A percentile compares a stretch with the other conserved stretches of the same genome.
These are phyloP conservation scores for Penicillium sp. DNA, from an alignment of 2,329 filamentous ascomycete genomes.

Conservation along the genomic window DNA sequence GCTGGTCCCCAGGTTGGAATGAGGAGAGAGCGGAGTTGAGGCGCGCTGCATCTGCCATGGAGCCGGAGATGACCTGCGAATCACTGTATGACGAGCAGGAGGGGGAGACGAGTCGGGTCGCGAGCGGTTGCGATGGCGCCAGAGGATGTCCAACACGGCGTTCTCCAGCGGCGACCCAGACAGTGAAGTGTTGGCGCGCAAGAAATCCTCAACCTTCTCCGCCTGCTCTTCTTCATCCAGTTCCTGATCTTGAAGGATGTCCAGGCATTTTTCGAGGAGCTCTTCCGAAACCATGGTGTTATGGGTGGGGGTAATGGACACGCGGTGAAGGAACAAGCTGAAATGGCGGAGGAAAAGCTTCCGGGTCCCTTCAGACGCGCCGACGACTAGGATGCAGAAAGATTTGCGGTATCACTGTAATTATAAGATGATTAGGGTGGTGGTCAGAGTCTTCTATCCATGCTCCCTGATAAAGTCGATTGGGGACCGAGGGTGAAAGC, in stretches of 20 bases:
- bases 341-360: neutral
- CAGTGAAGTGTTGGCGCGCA: slow-evolving; percentile 72
- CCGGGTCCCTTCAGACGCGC: neutral
- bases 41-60: slow-evolving; percentile 77
- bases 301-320: slow-evolving; percentile 10
- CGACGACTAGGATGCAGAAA: neutral
- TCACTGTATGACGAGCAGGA: slow-evolving; percentile 79
- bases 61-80: slow-evolving; percentile 85
- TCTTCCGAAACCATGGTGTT: slow-evolving; percentile 82
- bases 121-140: slow-evolving; percentile 52
- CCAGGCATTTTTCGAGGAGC: slow-evolving; percentile 85
- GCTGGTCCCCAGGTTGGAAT: slow-evolving; percentile 68
- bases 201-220: slow-evolving; percentile 79
- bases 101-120: slow-evolving; percentile 67
- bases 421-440: neutral
- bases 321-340: slow-evolving; percentile 8
- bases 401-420: neutral
- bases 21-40: slow-evolving; percentile 77
- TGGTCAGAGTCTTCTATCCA: slow-evolving; percentile 17
- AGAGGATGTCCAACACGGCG: slow-evolving; percentile 82
- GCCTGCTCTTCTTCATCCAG: slow-evolving; percentile 95
- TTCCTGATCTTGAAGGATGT: slow-evolving; percentile 73
- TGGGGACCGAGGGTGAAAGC: neutral
- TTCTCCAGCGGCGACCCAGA: slow-evolving; percentile 78
- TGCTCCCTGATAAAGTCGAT: slow-evolving; percentile 12